Percentiles rank a stretch among this genome's conserved stretches.
These are phyloP conservation scores for Pythium phragmiticola DNA, from an alignment of 352 stramenopile species.

Conservation along the genomic window DNA sequence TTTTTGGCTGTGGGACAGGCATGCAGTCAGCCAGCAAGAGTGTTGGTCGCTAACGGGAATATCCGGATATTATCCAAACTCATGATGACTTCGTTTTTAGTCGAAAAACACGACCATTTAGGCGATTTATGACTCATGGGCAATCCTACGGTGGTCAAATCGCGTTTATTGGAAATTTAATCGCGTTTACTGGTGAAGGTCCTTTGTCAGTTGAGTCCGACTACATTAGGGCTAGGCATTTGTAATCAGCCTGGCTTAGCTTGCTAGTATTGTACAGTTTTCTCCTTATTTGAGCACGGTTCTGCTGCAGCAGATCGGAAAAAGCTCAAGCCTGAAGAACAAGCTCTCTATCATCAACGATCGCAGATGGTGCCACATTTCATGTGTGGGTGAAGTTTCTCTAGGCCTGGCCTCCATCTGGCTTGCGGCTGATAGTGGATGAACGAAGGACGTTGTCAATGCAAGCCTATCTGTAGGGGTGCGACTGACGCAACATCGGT, in stretches of 20 bases:
- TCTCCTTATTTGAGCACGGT: too few relatives aligned
- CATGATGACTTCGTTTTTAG: background rate
- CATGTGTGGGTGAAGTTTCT: too few relatives aligned
- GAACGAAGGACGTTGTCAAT: too few relatives aligned
- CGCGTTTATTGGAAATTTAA: background rate
- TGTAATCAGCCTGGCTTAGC: background rate
- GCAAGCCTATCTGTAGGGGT: too few relatives aligned
- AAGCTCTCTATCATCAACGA: too few relatives aligned
- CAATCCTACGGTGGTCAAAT: background rate
- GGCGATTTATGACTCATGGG: background rate
- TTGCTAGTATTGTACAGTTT: background rate
- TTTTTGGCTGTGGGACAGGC: background rate
- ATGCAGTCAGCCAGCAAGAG: background rate
- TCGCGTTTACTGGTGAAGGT: background rate
- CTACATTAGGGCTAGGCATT: background rate
- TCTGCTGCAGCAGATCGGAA: too few relatives aligned
- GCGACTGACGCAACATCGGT: too few relatives aligned
- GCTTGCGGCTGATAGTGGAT: too few relatives aligned
- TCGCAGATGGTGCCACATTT: too few relatives aligned
- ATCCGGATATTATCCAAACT: constrained; percentile 12
- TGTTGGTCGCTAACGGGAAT: background rate
- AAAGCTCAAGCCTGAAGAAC: too few relatives aligned
- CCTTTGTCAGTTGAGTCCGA: background rate
- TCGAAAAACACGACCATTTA: background rate
- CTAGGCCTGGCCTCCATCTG: too few relatives aligned